These are phyloP conservation scores for Basidiobolus meristosporus DNA, from an alignment of 371 early-diverging fungal genomes.

Conservation along the genomic window DNA sequence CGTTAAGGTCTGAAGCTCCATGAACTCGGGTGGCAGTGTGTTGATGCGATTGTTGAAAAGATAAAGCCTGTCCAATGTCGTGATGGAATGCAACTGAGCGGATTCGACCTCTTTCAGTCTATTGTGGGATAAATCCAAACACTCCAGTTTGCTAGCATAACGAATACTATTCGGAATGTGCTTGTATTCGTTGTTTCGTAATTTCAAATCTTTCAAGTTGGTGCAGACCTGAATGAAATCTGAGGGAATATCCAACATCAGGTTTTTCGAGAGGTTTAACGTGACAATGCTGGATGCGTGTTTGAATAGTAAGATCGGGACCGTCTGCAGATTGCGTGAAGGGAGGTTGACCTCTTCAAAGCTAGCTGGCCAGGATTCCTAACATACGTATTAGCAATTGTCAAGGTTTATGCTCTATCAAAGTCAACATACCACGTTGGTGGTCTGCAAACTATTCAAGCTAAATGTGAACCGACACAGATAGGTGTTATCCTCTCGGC, in stretches of 20 bases:
- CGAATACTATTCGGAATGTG: slow-evolving; percentile 37
- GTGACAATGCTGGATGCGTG: slow-evolving; percentile 35
- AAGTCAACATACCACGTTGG: background rate
- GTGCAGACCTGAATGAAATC: slow-evolving; percentile 56
- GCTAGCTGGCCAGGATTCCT: slow-evolving; percentile 8
- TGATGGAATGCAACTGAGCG: slow-evolving; percentile 30
- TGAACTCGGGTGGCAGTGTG: slow-evolving; percentile 30
- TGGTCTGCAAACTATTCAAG: background rate
- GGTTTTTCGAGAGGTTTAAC: slow-evolving; percentile 52
- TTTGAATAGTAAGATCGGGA: slow-evolving; percentile 51
- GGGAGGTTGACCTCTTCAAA: slow-evolving; percentile 32
- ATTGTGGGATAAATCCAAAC: slow-evolving; percentile 60
- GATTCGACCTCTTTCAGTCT: slow-evolving; percentile 34
- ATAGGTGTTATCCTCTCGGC: slow-evolving; percentile 72
- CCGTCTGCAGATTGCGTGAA: slow-evolving; percentile 37
- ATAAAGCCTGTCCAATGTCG: slow-evolving; percentile 26
- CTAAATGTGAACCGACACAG: slow-evolving; percentile 52
- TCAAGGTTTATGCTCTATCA: no score
- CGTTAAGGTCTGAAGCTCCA: slow-evolving; percentile 27
- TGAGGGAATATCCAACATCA: slow-evolving; percentile 39
- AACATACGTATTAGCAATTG: no score
- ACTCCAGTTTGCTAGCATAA: slow-evolving; percentile 25
- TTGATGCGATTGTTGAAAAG: slow-evolving; percentile 56
- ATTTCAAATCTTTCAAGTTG: slow-evolving; percentile 32
- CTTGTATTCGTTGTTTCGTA: slow-evolving; percentile 42